Conservation (phyloP, 2,329 filamentous ascomycete genomes). For the Calonectria pseudoturangicola region DNA sequence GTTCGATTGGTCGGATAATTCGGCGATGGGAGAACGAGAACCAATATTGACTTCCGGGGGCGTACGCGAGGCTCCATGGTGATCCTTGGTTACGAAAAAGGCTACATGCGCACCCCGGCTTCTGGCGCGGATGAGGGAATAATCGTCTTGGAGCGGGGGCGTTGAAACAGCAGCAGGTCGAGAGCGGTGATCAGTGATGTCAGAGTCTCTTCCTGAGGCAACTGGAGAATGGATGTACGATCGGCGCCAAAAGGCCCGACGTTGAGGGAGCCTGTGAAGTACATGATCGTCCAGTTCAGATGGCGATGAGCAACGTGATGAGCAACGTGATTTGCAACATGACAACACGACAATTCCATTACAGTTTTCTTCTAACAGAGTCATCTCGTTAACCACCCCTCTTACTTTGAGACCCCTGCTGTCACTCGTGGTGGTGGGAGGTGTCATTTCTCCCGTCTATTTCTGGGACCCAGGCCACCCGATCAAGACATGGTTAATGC, state of each 20-base stretch:
- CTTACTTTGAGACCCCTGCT: conserved; percentile 35
- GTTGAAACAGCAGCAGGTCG: conserved; percentile 26
- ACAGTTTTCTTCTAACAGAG: conserved; percentile 28
- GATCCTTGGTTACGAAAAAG: conserved; percentile 26
- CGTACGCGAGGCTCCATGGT: conserved; percentile 21
- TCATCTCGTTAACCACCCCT: conserved; percentile 40
- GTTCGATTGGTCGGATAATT: conserved; percentile 31
- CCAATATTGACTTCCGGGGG: conserved; percentile 6
- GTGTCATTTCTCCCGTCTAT: conserved; percentile 47
- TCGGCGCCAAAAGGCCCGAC: not conserved
- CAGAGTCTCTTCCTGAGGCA: conserved; percentile 17
- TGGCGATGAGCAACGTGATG: conserved; percentile 6
- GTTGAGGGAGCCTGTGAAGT: not conserved
- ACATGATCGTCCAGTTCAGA: conserved; percentile 14
- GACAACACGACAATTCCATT: conserved; percentile 32
- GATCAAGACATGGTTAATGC: conserved; percentile 21
- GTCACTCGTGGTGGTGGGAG: conserved; percentile 18
- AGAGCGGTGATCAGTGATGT: conserved; percentile 10
- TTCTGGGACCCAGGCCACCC: conserved; percentile 30
- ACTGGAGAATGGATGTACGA: conserved; percentile 17
- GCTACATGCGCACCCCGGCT: conserved; percentile 18
- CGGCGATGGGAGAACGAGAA: conserved; percentile 17
- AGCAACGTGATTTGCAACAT: not conserved
- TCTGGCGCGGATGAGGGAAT: conserved; percentile 36
- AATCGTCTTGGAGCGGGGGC: conserved; percentile 4